Conservation (phyloP, 164 flowering plant species). For the Hamamelis virginiana region DNA sequence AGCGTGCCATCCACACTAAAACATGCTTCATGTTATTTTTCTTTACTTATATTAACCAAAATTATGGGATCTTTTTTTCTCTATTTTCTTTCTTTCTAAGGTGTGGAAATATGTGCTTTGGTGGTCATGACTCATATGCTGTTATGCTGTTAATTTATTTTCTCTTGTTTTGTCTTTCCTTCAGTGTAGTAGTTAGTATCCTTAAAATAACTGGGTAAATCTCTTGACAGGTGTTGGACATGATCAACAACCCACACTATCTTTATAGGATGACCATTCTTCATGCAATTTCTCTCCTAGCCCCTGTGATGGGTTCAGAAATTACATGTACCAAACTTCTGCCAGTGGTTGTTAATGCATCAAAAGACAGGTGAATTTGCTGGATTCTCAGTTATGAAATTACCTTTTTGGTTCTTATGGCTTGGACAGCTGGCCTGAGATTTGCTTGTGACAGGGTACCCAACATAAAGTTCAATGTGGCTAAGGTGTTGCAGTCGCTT, state of each 20-base stretch:
- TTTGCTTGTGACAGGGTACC: slow-evolving; percentile 61
- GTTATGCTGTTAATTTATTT: not conserved
- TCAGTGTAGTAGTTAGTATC: not conserved
- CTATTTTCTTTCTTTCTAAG: not conserved
- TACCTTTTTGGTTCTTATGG: not conserved
- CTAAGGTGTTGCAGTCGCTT: slow-evolving; percentile 91
- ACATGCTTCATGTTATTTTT: too few species aligned
- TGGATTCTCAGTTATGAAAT: not conserved
- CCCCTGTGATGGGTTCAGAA: slow-evolving; percentile 94
- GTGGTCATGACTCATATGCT: not conserved
- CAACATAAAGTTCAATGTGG: slow-evolving; percentile 92
- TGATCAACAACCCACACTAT: slow-evolving; percentile 84
- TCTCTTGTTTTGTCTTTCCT: not conserved
- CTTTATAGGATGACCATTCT: slow-evolving; percentile 85
- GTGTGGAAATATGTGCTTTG: too few species aligned
- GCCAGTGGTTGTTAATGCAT: slow-evolving; percentile 66
- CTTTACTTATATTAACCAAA: too few species aligned
- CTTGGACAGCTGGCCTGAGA: slow-evolving; percentile 4
- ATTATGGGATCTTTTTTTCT: too few species aligned
- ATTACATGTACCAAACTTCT: slow-evolving; percentile 82
- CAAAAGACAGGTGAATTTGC: slow-evolving; percentile 74
- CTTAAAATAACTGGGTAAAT: not conserved
- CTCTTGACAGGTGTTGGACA: slow-evolving; percentile 62
- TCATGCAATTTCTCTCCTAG: slow-evolving; percentile 79
- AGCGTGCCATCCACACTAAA: too few species aligned